Base-by-base conservation (phyloP, 805 yeast genomes). In the Starmerella etchellsii region DNA sequence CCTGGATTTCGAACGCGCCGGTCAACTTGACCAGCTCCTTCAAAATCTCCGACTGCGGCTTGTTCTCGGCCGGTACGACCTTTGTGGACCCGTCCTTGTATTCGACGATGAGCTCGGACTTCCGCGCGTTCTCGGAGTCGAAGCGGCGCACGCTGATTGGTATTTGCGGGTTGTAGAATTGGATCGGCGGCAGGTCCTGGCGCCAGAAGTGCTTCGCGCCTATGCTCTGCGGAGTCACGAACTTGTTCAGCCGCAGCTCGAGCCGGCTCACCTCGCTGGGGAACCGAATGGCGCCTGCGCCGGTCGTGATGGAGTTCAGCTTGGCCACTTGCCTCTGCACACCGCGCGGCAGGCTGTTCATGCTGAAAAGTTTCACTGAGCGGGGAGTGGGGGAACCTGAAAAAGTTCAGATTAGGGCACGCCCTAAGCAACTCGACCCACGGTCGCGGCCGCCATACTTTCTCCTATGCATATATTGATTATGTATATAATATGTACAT, bases 131-230 rank as follows among this genome's bases (percentile, higher is more conserved):
- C 14, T 54, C 53, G 16, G 68, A 70, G 36, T 61, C 63, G 20
- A 80, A 66, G 50, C 85, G 66, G 13, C 69, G 63, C 27, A 83
- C 78, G 20, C 69, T 66, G 41, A 83, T 74, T 20, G 73, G 69
- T 22, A 81, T 54, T 33, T 65, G 63, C n/a, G 88, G 87, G 59
- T 85, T 85, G 63, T 83, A 87, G 59, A 81, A 85, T 57, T 74
- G 77, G 47, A 85, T 67, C 6, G 85, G 74, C 21, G 91, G 93
- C 42, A 85, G 64, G 60, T 74, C 71, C 38, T 67, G 63, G 51
- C 72, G 73, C 91, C 93, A 81, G 61, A 85, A 82, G 49, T 71
- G 70, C 52, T 77, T 73, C 3, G 56, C 54, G 14, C 56, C 55
- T 23, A 34, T 21, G 32, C 47, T 36, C 24, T 42, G 32, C 19